Evolutionary conservation across 108 stramenopile genomes (phyloP).

Genomic region (Cyclotella sp.): DNA sequence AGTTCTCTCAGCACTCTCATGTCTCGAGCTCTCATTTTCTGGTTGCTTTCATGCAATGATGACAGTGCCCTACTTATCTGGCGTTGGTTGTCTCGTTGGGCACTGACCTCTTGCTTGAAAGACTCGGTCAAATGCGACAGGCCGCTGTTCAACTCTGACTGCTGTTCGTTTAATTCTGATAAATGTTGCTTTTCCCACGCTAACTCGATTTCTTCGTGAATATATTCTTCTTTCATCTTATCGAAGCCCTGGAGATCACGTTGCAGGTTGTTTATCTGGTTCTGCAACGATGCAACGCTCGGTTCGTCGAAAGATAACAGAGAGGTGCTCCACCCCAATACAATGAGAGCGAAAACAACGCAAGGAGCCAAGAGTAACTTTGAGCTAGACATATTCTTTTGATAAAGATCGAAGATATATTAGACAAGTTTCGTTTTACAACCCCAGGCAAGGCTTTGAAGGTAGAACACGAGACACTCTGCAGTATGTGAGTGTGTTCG

Average conservation of each 20-base stretch:
- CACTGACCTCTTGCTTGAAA: neutral
- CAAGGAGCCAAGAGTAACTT: neutral
- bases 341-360: neutral
- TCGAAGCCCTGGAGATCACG: slow-evolving; percentile 4
- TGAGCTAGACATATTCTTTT: neutral
- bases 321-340: neutral
- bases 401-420: no score
- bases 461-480: no score
- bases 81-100: neutral
- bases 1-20: neutral
- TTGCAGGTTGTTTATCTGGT: neutral
- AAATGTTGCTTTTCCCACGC: slow-evolving; percentile 8
- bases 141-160: neutral
- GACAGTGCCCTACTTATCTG: neutral
- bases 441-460: no score
- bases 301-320: neutral
- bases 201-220: neutral
- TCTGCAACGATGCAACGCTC: neutral
- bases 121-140: neutral
- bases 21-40: slow-evolving; percentile 1
- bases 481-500: no score
- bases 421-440: no score
- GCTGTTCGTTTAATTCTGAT: slow-evolving; percentile 1
- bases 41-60: neutral
- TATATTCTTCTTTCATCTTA: slow-evolving; percentile 6